A percentile compares a stretch with the other conserved stretches of the same genome.
These are phyloP conservation scores for Cystofilobasidium macerans DNA, from an alignment of 768 basidiomycete genomes.

Conservation along the genomic window DNA sequence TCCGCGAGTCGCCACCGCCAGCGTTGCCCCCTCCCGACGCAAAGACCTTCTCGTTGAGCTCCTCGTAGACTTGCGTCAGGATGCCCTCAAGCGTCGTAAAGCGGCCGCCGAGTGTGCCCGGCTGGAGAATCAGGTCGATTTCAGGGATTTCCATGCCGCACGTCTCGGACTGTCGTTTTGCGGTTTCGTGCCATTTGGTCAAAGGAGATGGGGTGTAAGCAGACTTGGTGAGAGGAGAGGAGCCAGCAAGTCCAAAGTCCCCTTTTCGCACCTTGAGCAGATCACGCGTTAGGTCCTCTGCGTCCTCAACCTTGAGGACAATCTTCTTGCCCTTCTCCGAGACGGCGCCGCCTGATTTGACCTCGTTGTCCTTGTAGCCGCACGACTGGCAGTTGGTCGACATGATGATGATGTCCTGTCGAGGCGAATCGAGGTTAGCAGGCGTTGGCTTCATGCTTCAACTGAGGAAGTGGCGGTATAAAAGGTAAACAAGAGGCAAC, in stretches of 20 bases:
- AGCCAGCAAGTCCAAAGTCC: too few relatives aligned
- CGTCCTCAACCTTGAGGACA: conserved; percentile 77
- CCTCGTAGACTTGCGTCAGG: conserved; percentile 85
- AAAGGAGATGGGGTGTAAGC: too few relatives aligned
- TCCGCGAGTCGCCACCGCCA: conserved; percentile 34
- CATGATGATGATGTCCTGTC: conserved; percentile 90
- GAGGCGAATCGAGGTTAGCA: too few relatives aligned
- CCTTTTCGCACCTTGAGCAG: conserved; percentile 73
- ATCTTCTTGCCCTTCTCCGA: conserved; percentile 77
- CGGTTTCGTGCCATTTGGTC: too few relatives aligned
- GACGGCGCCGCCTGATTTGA: conserved; percentile 86
- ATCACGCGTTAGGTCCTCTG: conserved; percentile 84
- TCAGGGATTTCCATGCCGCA: conserved; percentile 84
- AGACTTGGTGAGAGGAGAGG: too few relatives aligned
- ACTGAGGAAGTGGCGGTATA: not conserved
- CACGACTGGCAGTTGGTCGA: conserved; percentile 92
- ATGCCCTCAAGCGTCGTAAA: conserved; percentile 97
- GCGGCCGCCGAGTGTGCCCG: conserved; percentile 89
- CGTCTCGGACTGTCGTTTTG: conserved; percentile 88
- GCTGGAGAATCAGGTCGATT: conserved; percentile 79
- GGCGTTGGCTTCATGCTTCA: not conserved
- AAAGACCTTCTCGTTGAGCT: conserved; percentile 79
- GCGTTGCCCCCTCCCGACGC: conserved; percentile 52
- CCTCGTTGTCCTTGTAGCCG: conserved; percentile 95
- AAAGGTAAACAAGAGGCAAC: conserved; percentile 26